phyloP scores from a whole-genome alignment of 2,329 filamentous ascomycete genomes.

The Monosporascus sp. region DNA sequence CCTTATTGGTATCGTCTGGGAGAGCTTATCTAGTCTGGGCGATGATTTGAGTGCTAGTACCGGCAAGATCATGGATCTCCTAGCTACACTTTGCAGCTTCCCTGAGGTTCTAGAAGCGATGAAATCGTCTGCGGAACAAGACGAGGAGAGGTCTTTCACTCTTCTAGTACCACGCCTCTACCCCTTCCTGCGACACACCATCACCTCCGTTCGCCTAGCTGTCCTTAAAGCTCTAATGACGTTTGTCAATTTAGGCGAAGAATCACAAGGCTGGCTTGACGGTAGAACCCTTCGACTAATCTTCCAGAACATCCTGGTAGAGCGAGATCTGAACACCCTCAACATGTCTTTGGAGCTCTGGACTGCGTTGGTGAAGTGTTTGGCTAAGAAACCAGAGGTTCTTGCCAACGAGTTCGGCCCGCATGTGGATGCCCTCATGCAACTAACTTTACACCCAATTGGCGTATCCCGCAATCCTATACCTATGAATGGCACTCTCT shows the following conservation, averaged over 20 bases:
- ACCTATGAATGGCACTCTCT: slow-evolving; percentile 82
- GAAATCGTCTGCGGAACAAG: slow-evolving; percentile 79
- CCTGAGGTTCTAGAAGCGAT: slow-evolving; percentile 88
- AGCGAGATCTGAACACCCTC: slow-evolving; percentile 79
- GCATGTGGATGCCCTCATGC: slow-evolving; percentile 76
- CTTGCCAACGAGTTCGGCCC: slow-evolving; percentile 68
- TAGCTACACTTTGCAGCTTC: slow-evolving; percentile 93
- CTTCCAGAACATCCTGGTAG: slow-evolving; percentile 93
- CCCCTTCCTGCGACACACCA: slow-evolving; percentile 93
- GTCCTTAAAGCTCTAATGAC: slow-evolving; percentile 90
- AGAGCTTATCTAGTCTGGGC: slow-evolving; percentile 91
- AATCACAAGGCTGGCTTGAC: slow-evolving; percentile 86
- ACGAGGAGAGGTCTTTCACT: slow-evolving; percentile 85
- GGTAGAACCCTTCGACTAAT: slow-evolving; percentile 82
- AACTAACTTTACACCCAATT: slow-evolving; percentile 82
- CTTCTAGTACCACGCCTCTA: slow-evolving; percentile 90
- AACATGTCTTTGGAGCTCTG: slow-evolving; percentile 83
- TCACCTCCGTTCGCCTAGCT: slow-evolving; percentile 88
- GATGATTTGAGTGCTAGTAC: slow-evolving; percentile 97
- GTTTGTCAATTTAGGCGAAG: slow-evolving; percentile 80
- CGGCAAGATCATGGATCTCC: slow-evolving; percentile 94
- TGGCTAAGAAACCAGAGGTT: slow-evolving; percentile 58
- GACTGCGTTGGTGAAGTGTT: slow-evolving; percentile 66
- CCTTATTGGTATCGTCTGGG: slow-evolving; percentile 94
- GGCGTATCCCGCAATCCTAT: slow-evolving; percentile 87